Base-by-base conservation (phyloP, 805 yeast species). In the Nakazawaea molendinolei region DNA sequence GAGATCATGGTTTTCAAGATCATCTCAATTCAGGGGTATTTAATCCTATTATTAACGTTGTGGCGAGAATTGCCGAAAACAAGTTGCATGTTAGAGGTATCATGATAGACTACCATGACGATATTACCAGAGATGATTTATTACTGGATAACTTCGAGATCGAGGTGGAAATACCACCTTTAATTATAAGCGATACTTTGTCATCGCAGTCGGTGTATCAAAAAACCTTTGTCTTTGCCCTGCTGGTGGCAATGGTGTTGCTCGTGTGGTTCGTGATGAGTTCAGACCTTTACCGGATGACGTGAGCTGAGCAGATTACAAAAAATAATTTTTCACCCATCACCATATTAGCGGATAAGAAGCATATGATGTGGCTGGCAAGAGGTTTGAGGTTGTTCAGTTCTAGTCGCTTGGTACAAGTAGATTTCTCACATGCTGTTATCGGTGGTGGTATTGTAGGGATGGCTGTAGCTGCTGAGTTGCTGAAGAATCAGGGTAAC, bases 401-500 rank as follows among this genome's bases (percentile, higher is more conserved):
- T 18, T 12, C 23, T 16, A 16, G 28, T 8, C 19, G 9, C 6
- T 13, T 8, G 6, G n/a, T 7, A 9, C 13, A 18, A 7, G 38
- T 30, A 10, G 86, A 80, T 48, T 81, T 73, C 46, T 72, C 84
- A 0, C 92, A 83, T 51, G 76, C 76, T 1, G 74, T 86, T 0
- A 63, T 86, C 17, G 95, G 95, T 5, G 95, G 85, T 2, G 95
- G 95, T 1, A 83, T 74, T 0, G 87, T 86, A 1, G 95, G 95
- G 0, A 62, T 83, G 3, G 86, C 95, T 1, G 68, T 86, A 38
- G 95, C 84, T 1, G 75, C 90, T 1, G 79, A 81, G 44, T 61
- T 87, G 22, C 60, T 75, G 28, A 56, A 62, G 34, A 49, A 55
- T 3, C 44, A 65, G n/a, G 54, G 65, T 5, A 69, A 70, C 38